A percentile compares a stretch with the other conserved stretches of the same genome.
Conservation (phyloP, 352 stramenopile species). For the Phytophthora litchii region DNA sequence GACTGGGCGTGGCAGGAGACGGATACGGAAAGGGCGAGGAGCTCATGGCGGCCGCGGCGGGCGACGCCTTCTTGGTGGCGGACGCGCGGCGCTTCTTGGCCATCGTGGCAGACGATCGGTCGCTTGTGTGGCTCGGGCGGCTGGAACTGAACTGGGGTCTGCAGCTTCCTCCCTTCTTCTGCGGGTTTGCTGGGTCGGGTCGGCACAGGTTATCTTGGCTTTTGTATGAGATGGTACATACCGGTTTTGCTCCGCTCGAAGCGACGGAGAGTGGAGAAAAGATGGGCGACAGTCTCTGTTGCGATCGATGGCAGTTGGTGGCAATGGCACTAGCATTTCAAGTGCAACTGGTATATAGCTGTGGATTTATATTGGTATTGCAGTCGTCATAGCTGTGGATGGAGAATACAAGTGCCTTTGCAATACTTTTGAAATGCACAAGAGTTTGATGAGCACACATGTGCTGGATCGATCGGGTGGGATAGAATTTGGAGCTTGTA, state of each 20-base stretch:
- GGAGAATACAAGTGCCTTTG: too few relatives aligned
- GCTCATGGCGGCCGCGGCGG: slow-evolving; percentile 26
- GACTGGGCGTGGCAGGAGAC: slow-evolving; percentile 23
- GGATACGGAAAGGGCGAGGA: slow-evolving; percentile 37
- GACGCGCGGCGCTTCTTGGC: slow-evolving; percentile 45
- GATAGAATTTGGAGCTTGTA: too few relatives aligned
- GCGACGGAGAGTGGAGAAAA: slow-evolving; percentile 15
- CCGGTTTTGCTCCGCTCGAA: slow-evolving; percentile 20
- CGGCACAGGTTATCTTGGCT: slow-evolving; percentile 19
- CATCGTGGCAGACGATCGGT: slow-evolving; percentile 21
- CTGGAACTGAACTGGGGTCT: slow-evolving; percentile 30
- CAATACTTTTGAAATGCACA: too few relatives aligned
- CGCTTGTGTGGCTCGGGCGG: slow-evolving; percentile 13
- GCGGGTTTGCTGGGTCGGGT: slow-evolving; percentile 27
- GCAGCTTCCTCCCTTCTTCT: slow-evolving; percentile 20
- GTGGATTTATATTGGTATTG: too few relatives aligned
- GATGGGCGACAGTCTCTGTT: slow-evolving; percentile 9
- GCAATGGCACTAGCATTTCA: too few relatives aligned
- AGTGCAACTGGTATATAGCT: too few relatives aligned
- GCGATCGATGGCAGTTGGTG: too few relatives aligned
- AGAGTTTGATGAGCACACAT: too few relatives aligned
- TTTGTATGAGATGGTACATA: slow-evolving; percentile 34
- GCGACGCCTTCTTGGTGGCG: slow-evolving; percentile 23
- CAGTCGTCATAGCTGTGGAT: too few relatives aligned
- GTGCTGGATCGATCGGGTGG: too few relatives aligned